Evolutionary conservation across 257 asterid genomes (phyloP).

Genomic region (Euphrasia confusa): DNA sequence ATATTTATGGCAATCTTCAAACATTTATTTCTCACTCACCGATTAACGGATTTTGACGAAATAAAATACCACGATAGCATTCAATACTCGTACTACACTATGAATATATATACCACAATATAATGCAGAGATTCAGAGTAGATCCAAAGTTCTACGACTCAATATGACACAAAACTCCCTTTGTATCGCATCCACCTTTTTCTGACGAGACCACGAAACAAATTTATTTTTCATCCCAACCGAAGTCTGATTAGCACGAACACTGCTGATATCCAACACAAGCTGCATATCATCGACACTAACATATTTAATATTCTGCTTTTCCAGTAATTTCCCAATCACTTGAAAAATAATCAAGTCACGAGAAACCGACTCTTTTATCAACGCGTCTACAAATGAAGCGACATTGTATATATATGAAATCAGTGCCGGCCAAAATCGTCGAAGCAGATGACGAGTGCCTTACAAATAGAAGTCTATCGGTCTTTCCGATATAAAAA

Average conservation of each 20-base stretch:
- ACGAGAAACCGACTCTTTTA: conserved; percentile 34
- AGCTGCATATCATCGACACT: conserved; percentile 49
- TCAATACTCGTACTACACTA: no score
- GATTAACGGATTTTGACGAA: no score
- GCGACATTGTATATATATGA: conserved; percentile 37
- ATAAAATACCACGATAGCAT: no score
- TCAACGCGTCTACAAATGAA: conserved; percentile 30
- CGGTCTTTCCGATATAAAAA: conserved; percentile 46
- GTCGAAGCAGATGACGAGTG: conserved; percentile 50
- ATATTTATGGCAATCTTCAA: no score
- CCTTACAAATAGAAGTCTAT: conserved; percentile 40
- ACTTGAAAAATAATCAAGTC: conserved; percentile 31
- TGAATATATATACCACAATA: conserved; percentile 68
- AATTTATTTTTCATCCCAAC: conserved; percentile 33
- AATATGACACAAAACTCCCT: no score
- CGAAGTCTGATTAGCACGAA: conserved; percentile 34
- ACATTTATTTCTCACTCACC: no score
- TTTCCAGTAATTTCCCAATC: conserved; percentile 51
- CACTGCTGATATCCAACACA: conserved; percentile 34
- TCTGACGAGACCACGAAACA: conserved; percentile 53
- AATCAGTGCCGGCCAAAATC: conserved; percentile 43
- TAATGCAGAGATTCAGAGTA: conserved; percentile 33
- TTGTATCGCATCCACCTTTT: conserved; percentile 36
- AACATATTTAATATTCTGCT: conserved; percentile 30
- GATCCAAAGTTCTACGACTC: no score